Conservation (phyloP, 768 basidiomycete species). For the Dendrothele bispora region DNA sequence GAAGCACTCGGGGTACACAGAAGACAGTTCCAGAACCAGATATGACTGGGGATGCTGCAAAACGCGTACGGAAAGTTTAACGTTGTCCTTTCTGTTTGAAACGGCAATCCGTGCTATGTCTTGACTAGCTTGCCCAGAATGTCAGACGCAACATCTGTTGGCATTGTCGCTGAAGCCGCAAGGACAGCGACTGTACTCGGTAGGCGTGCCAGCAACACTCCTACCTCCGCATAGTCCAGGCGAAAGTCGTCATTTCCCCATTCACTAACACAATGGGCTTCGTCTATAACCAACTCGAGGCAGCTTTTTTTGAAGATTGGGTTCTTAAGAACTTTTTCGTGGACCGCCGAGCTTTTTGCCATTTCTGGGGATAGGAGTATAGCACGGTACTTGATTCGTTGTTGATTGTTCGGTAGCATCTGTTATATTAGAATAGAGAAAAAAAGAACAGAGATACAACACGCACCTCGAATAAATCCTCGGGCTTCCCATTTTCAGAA, state of each 20-base stretch:
- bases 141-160: constrained; percentile 3
- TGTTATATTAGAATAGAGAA: not conserved
- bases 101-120: too few relatives aligned
- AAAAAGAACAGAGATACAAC: not conserved
- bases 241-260: constrained; percentile 14
- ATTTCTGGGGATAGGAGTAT: constrained; percentile 3
- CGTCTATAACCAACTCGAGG: constrained; percentile 13
- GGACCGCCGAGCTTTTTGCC: not conserved
- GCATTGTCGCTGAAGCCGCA: constrained; percentile 7
- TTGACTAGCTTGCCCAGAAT: not conserved
- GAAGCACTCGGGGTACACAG: too few relatives aligned
- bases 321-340: constrained; percentile 3
- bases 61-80: too few relatives aligned
- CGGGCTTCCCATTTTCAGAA: not conserved
- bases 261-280: constrained; percentile 18
- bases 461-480: not conserved
- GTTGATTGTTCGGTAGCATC: not conserved
- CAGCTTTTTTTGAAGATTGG: constrained; percentile 3
- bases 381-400: not conserved
- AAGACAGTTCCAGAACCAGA: too few relatives aligned
- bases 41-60: too few relatives aligned
- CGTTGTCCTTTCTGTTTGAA: too few relatives aligned
- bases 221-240: not conserved
- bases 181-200: constrained; percentile 2
- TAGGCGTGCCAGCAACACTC: not conserved